phyloP scores from a whole-genome alignment of 305 asterid genomes.

The Rubia balearica region DNA sequence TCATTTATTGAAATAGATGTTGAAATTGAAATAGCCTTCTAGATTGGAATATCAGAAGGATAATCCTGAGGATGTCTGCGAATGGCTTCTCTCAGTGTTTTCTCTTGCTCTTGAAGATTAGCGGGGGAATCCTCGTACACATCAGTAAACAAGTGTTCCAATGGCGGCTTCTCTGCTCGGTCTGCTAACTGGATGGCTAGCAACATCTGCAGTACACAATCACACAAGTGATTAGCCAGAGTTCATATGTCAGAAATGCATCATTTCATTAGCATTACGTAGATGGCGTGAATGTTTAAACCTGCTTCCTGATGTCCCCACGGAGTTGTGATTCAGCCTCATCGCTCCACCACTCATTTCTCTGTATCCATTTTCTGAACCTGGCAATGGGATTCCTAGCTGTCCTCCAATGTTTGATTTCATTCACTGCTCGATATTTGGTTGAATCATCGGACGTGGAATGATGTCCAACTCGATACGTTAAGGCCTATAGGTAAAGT shows the following conservation, averaged over 20 bases:
- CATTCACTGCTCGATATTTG: constrained; percentile 56
- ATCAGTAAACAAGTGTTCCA: constrained; percentile 35
- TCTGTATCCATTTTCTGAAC: constrained; percentile 69
- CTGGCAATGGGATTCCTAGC: constrained; percentile 45
- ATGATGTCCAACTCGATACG: constrained; percentile 91
- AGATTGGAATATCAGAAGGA: constrained; percentile 37
- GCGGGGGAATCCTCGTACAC: constrained; percentile 30
- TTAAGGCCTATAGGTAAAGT: constrained; percentile 40
- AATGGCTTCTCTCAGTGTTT: constrained; percentile 29
- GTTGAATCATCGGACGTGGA: constrained; percentile 97
- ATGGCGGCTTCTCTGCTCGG: constrained; percentile 27
- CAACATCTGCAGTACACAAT: constrained; percentile 21
- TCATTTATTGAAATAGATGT: no score
- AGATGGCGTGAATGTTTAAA: constrained; percentile 8
- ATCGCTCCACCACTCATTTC: constrained; percentile 78
- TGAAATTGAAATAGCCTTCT: constrained; percentile 2
- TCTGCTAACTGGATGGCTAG: constrained; percentile 33
- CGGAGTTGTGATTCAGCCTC: constrained; percentile 56
- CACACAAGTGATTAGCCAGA: background rate
- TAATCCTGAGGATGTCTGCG: constrained; percentile 36
- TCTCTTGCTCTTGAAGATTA: constrained; percentile 38
- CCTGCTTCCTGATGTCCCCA: constrained; percentile 53
- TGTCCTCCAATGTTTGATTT: constrained; percentile 76
- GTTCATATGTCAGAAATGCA: background rate
- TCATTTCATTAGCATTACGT: background rate